Evolutionary conservation across 2,329 filamentous ascomycete species (phyloP).

Genomic region (Ophiostoma quercus): DNA sequence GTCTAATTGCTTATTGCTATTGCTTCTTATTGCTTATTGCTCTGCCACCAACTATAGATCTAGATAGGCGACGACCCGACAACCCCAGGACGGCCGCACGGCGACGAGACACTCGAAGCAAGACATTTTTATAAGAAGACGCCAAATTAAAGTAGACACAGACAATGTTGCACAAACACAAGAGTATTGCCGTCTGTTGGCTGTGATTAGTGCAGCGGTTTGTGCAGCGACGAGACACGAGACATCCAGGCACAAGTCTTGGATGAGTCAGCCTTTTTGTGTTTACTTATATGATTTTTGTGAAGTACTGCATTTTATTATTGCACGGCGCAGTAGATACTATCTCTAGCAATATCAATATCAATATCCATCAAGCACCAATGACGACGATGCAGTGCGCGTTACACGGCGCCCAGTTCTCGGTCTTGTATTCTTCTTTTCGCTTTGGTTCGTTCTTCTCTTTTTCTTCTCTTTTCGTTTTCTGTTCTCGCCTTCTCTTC

Average conservation of each 20-base stretch:
- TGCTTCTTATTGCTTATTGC: too few relatives aligned
- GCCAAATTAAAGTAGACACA: background rate
- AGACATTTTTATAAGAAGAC: background rate
- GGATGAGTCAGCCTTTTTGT: background rate
- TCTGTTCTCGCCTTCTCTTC: too few relatives aligned
- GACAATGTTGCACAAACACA: background rate
- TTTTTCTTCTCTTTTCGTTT: background rate
- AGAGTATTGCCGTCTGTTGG: background rate
- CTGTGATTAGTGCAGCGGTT: background rate
- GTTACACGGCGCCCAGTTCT: background rate
- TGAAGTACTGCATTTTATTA: background rate
- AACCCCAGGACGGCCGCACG: slow-evolving; percentile 9
- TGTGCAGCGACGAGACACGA: background rate
- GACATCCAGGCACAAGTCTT: slow-evolving; percentile 11
- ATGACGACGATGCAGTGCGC: background rate
- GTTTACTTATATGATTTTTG: too few relatives aligned
- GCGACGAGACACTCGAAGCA: background rate
- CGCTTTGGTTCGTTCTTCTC: background rate
- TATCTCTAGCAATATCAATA: background rate
- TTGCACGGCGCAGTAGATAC: background rate
- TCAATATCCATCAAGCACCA: background rate
- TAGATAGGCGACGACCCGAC: slow-evolving; percentile 9
- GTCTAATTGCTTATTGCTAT: too few relatives aligned
- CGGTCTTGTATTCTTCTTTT: background rate
- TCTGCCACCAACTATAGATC: background rate